Evolutionary conservation across 2,329 filamentous ascomycete species (phyloP).

Genomic region (Lachnellula willkommii): DNA sequence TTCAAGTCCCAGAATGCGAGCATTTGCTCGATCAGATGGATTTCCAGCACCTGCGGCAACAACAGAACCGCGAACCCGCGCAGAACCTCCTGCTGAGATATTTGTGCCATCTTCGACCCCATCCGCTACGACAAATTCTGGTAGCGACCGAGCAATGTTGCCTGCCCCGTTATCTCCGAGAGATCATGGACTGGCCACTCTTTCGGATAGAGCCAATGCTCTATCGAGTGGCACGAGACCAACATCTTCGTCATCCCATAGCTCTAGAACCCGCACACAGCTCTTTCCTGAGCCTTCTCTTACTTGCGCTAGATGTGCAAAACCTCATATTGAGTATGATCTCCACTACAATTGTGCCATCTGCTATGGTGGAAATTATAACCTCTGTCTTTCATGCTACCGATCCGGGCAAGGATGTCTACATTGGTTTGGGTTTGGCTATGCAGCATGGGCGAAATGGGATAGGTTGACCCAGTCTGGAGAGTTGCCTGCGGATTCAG

Average conservation of each 20-base stretch:
- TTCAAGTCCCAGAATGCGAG: slow-evolving; percentile 16
- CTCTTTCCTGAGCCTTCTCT: slow-evolving; percentile 67
- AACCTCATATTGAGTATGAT: slow-evolving; percentile 72
- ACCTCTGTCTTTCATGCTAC: slow-evolving; percentile 79
- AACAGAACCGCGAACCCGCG: slow-evolving; percentile 15
- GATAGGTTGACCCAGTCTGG: slow-evolving; percentile 42
- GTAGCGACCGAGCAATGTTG: slow-evolving; percentile 22
- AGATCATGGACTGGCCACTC: slow-evolving; percentile 12
- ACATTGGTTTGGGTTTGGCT: slow-evolving; percentile 85
- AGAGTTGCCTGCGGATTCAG: slow-evolving; percentile 31
- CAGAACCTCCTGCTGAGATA: slow-evolving; percentile 20
- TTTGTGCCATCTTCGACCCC: slow-evolving; percentile 17
- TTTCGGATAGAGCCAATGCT: slow-evolving; percentile 27
- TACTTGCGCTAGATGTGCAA: slow-evolving; percentile 65
- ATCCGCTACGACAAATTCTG: slow-evolving; percentile 9
- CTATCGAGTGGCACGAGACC: slow-evolving; percentile 28
- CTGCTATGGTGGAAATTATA: slow-evolving; percentile 67
- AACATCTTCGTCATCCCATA: slow-evolving; percentile 27
- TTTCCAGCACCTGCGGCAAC: slow-evolving; percentile 1
- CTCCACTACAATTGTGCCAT: slow-evolving; percentile 76
- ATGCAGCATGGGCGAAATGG: slow-evolving; percentile 64
- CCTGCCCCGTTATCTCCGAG: slow-evolving; percentile 29
- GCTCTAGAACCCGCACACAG: slow-evolving; percentile 32
- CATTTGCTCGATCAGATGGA: slow-evolving; percentile 15
- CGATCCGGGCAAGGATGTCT: slow-evolving; percentile 69